A percentile compares a stretch with the other conserved stretches of the same genome.
phyloP scores from a whole-genome alignment of 805 yeast species.

The Wickerhamomyces ciferrii region DNA sequence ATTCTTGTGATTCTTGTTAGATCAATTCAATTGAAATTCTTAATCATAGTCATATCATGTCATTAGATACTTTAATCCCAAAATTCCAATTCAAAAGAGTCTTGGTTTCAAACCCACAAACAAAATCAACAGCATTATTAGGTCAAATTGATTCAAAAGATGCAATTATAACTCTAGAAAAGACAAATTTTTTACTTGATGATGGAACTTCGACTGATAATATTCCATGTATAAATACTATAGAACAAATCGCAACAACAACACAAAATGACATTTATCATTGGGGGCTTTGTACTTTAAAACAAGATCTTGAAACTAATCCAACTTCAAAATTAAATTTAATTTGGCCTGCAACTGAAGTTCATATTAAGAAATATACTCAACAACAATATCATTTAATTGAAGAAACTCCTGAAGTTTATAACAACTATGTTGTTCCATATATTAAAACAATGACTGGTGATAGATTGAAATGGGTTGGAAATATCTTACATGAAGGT shows the following conservation, averaged over 20 bases:
- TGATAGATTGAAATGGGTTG: constrained; percentile 82
- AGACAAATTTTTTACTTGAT: constrained; percentile 51
- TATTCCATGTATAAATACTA: constrained; percentile 23
- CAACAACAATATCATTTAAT: constrained; percentile 56
- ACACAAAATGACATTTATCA: constrained; percentile 79
- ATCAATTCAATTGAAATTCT: not conserved
- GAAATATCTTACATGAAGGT: constrained; percentile 73
- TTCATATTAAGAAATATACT: constrained; percentile 76
- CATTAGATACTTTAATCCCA: constrained; percentile 5
- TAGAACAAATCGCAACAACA: constrained; percentile 28
- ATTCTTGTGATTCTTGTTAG: no score
- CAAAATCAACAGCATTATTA: constrained; percentile 59
- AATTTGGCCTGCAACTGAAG: constrained; percentile 84
- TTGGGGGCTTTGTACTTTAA: constrained; percentile 64
- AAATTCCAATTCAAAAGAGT: constrained; percentile 40
- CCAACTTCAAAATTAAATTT: constrained; percentile 72
- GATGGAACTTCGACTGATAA: no score
- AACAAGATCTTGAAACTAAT: constrained; percentile 35
- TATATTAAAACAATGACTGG: constrained; percentile 75
- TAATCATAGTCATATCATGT: not conserved
- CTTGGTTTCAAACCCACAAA: constrained; percentile 56
- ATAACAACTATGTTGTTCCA: constrained; percentile 57
- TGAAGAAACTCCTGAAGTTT: constrained; percentile 77
- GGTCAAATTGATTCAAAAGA: constrained; percentile 57
- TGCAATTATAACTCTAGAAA: constrained; percentile 73